Base-by-base conservation (phyloP, 139 green algal species). In the Volvox reticuliferus region DNA sequence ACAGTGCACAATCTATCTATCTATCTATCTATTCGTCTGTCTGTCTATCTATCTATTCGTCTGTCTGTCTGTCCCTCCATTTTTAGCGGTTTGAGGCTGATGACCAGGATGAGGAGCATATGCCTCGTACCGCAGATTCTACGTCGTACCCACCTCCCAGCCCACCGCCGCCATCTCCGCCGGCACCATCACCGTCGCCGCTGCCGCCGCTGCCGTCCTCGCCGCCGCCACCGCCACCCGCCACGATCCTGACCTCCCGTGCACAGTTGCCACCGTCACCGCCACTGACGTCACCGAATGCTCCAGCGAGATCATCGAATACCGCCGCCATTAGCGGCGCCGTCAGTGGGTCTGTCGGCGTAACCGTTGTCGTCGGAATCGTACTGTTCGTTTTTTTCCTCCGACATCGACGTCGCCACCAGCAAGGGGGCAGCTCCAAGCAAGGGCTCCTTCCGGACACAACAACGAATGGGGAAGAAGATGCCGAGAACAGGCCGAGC, bases 71-170 rank as follows among this genome's bases (percentile, higher is more conserved):
- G n/a, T n/a, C n/a, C n/a, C n/a, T n/a, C 5, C 44, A 55, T 55
- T 55, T 55, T 55, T 55, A 9, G 44, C 44, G 44, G 5, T 55
- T 55, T 55, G 44, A 14, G 44, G 44, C 44, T n/a, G 5, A 37
- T n/a, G n/a, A n/a, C n/a, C n/a, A n/a, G n/a, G n/a, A n/a, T n/a
- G n/a, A n/a, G n/a, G n/a, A n/a, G n/a, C n/a, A n/a, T n/a, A n/a
- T n/a, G n/a, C n/a, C n/a, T n/a, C n/a, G n/a, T n/a, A n/a, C n/a
- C n/a, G 62, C 82, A 87, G 82, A 88, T 18, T 36, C 82, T n/a
- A 9, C 35, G 55, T 22, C 63, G 33, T 88, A 79, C 33, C 82
- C 84, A 14, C 84, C 84, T 3, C 82, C 82, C 63, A 79, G 63
- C 33, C 82, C 81, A 16, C n/a, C 3, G 17, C 81, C 82, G 33